Base-by-base conservation (phyloP, 331 rosid species). In the Rhamnella rubrinervis region DNA sequence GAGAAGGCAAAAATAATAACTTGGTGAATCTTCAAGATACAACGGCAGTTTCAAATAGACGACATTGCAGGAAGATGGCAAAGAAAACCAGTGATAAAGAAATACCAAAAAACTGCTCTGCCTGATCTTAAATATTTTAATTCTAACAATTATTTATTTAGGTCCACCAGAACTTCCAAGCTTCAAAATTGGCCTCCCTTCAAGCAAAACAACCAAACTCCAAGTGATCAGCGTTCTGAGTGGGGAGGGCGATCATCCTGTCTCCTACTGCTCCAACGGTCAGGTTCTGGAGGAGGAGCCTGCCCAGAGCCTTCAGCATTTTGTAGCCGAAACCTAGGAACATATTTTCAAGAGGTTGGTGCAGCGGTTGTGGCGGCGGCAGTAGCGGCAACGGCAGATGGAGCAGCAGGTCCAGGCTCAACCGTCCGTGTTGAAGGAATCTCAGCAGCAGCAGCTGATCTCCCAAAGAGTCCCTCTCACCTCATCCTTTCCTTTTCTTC, bases 401-500 rank as follows among this genome's bases (percentile, higher is more conserved):
- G 63, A 57, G 90, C 77, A 0, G 86, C 75, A 55, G 82, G 12
- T n/a, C 60, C 80, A 9, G 87, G 40, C 28, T 93, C 98, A 38
- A 39, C 31, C 39, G 82, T 82, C 8, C 67, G 90, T 51, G 84
- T 60, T 39, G 69, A 51, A 58, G 69, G 74, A 49, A 82, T 72
- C 76, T 80, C 92, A 63, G 78, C 15, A 38, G 84, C 47, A 3
- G 86, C 95, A 4, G 79, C 19, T 14, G 85, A 3, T 75, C 80
- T 71, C 51, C 86, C 87, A 66, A 86, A 65, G 19, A 95, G 79
- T n/a, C 76, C 78, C 73, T 93, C 95, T 63, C 78, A 82, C 82
- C 85, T 78, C 47, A 67, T 80, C 73, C 75, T 89, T 77, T 89
- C 93, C 66, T 91, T 95, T 75, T 91, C 96, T 55, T 91, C 99